Conservation (phyloP, 495 filamentous ascomycete genomes). For the Paragyromitra xinjiangensis region DNA sequence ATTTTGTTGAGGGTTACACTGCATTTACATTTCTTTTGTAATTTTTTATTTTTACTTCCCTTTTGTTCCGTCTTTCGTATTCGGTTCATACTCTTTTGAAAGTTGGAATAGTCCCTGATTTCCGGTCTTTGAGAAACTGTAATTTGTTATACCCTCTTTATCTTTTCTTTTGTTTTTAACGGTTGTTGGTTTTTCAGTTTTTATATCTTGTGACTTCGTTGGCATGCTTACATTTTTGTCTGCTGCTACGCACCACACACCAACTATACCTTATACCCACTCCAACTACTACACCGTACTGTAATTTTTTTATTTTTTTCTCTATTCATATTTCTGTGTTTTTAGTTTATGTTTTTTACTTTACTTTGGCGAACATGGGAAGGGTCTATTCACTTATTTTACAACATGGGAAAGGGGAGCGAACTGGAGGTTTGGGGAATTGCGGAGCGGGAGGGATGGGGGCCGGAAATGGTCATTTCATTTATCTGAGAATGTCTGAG, state of each 20-base stretch:
- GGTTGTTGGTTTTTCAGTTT: slow-evolving; percentile 22
- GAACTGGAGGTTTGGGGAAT: slow-evolving; percentile 12
- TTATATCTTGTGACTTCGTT: slow-evolving; percentile 27
- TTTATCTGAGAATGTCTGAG: slow-evolving; percentile 23
- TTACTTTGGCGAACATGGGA: slow-evolving; percentile 53
- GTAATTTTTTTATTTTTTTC: slow-evolving; percentile 36
- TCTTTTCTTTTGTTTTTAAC: slow-evolving; percentile 35
- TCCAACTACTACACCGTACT: slow-evolving; percentile 32
- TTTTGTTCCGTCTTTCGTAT: slow-evolving; percentile 24
- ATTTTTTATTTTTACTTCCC: slow-evolving; percentile 27
- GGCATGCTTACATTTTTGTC: slow-evolving; percentile 8
- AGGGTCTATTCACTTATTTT: slow-evolving; percentile 51
- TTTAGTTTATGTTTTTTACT: slow-evolving; percentile 47
- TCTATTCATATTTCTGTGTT: slow-evolving; percentile 37
- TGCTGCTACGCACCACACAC: slow-evolving; percentile 13
- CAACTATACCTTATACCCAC: slow-evolving; percentile 33
- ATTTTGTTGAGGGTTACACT: slow-evolving; percentile 16
- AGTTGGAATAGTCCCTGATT: slow-evolving; percentile 21
- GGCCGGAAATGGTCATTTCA: slow-evolving; percentile 24
- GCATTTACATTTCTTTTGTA: slow-evolving; percentile 44
- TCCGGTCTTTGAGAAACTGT: slow-evolving; percentile 28
- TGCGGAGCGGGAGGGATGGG: slow-evolving; percentile 1
- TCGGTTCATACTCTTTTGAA: slow-evolving; percentile 22
- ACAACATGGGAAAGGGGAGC: slow-evolving; percentile 31
- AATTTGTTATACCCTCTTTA: slow-evolving; percentile 31